phyloP scores from a whole-genome alignment of 2,329 filamentous ascomycete genomes.

The Myriosclerotinia curreyana region DNA sequence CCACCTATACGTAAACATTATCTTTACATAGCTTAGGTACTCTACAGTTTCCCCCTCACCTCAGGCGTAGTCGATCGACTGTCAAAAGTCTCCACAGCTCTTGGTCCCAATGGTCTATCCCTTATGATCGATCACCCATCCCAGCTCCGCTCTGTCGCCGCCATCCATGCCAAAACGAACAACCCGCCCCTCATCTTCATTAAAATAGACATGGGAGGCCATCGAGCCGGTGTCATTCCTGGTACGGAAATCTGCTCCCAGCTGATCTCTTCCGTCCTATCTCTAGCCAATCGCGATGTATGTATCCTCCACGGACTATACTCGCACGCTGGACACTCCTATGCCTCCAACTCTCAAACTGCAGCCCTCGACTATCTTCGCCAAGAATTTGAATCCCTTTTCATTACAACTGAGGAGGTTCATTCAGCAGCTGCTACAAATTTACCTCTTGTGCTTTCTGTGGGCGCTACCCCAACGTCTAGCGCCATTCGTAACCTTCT shows the following conservation, averaged over 20 bases:
- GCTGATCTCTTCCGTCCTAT: conserved; percentile 48
- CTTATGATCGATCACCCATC: conserved; percentile 68
- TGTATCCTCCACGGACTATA: conserved; percentile 63
- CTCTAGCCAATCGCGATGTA: conserved; percentile 42
- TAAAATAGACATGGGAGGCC: conserved; percentile 72
- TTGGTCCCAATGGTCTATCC: conserved; percentile 56
- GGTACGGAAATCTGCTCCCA: conserved; percentile 46
- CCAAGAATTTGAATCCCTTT: conserved; percentile 56
- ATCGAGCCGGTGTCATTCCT: conserved; percentile 64
- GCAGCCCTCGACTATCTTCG: conserved; percentile 59
- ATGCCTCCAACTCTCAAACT: conserved; percentile 52
- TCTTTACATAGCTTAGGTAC: conserved; percentile 28
- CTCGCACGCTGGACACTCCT: conserved; percentile 70
- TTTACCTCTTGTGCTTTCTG: conserved; percentile 54
- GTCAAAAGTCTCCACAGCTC: conserved; percentile 50
- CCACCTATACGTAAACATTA: background rate
- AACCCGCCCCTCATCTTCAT: conserved; percentile 58
- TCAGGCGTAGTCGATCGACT: conserved; percentile 60
- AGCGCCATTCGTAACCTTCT: conserved; percentile 61
- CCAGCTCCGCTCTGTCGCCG: conserved; percentile 53
- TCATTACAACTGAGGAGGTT: conserved; percentile 46
- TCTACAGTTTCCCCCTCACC: conserved; percentile 67
- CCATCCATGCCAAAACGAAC: conserved; percentile 45
- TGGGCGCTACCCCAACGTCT: conserved; percentile 75
- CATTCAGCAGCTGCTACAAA: conserved; percentile 20